These are phyloP conservation scores for Panicum miliaceum DNA, from an alignment of 176 grass and related monocot species.

Conservation along the genomic window DNA sequence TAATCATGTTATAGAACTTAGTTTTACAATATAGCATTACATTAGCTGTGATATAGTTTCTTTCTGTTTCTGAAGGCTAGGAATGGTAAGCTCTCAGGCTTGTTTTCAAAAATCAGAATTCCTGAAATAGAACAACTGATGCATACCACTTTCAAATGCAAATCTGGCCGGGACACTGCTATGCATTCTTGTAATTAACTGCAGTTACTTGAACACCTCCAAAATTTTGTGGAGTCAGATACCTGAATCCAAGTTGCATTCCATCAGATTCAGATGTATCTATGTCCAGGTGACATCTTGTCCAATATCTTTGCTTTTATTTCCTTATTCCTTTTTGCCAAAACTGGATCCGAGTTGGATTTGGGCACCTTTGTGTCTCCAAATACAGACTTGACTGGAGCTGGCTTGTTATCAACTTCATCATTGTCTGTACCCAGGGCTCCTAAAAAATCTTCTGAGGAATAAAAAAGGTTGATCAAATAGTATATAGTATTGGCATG, in stretches of 20 bases:
- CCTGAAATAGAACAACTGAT: conserved; percentile 14
- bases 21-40: neutral
- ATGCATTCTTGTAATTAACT: neutral
- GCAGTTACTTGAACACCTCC: neutral
- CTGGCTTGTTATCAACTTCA: neutral
- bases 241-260: neutral
- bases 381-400: neutral
- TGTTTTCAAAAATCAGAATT: neutral
- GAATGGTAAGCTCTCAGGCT: neutral
- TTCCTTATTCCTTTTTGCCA: neutral
- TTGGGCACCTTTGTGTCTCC: neutral
- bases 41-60: neutral
- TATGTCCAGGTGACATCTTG: neutral
- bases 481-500: neutral
- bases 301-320: neutral
- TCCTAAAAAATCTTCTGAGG: neutral
- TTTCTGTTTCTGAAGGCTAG: neutral
- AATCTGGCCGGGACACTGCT: neutral
- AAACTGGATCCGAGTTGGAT: neutral
- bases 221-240: neutral
- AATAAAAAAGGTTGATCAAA: conserved; percentile 9
- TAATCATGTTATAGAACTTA: conserved; percentile 9
- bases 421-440: neutral
- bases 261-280: neutral
- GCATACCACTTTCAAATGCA: neutral